These are phyloP conservation scores for Plantago elongata DNA, from an alignment of 257 asterid genomes.

Conservation along the genomic window DNA sequence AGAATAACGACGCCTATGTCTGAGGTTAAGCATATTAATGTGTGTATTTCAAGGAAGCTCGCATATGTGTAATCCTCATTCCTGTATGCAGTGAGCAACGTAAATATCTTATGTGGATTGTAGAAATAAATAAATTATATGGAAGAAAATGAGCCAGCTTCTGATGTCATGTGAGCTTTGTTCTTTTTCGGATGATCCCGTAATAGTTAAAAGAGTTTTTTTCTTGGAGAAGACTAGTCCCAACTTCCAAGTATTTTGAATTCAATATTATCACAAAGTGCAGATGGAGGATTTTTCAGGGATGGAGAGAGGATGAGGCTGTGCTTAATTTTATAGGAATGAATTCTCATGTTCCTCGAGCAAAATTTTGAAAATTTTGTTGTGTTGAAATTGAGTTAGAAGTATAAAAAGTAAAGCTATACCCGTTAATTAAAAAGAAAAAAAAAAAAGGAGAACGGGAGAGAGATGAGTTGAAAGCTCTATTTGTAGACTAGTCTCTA, in stretches of 20 bases:
- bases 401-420: too few species aligned
- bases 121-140: neutral
- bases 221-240: conserved; percentile 1
- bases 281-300: neutral
- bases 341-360: neutral
- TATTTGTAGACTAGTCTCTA: too few species aligned
- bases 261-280: neutral
- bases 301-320: neutral
- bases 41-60: neutral
- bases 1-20: neutral
- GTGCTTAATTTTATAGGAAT: neutral
- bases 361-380: neutral
- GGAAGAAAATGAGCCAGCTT: conserved; percentile 5
- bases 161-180: neutral
- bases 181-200: neutral
- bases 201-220: conserved; percentile 10
- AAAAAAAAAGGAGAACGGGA: too few species aligned
- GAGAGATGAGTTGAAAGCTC: too few species aligned
- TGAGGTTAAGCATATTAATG: neutral
- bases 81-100: neutral
- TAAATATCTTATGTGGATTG: conserved; percentile 1
- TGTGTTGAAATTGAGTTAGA: neutral
- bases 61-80: too few species aligned
- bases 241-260: neutral
- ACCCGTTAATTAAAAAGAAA: too few species aligned